Evolutionary conservation across 768 basidiomycete genomes (phyloP).

Genomic region (Suillus alpinus): DNA sequence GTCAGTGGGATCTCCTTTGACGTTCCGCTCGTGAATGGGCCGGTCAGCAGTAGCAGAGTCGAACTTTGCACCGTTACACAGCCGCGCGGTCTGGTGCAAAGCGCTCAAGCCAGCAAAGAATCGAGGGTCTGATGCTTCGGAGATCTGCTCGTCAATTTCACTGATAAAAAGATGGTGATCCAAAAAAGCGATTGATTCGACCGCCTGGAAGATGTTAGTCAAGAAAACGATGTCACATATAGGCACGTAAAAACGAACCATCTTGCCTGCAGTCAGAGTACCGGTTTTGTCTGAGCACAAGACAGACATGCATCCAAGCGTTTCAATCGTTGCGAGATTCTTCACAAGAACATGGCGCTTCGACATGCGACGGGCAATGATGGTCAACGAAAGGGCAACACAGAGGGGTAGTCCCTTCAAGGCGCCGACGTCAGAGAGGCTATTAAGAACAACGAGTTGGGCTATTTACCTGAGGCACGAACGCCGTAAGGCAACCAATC

Average conservation of each 20-base stretch:
- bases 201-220: constrained; percentile 24
- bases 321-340: constrained; percentile 52
- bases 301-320: constrained; percentile 49
- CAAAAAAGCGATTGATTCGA: constrained; percentile 39
- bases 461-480: constrained; percentile 37
- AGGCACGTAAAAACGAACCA: constrained; percentile 29
- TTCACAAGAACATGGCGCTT: constrained; percentile 47
- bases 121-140: constrained; percentile 8
- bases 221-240: neutral
- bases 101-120: constrained; percentile 24
- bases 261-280: constrained; percentile 48
- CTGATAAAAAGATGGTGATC: constrained; percentile 21
- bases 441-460: neutral
- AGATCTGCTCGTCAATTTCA: constrained; percentile 18
- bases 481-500: constrained; percentile 37
- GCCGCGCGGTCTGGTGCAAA: constrained; percentile 41
- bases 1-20: constrained; percentile 52
- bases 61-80: constrained; percentile 60
- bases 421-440: neutral
- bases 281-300: constrained; percentile 57
- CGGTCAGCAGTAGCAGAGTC: constrained; percentile 28
- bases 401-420: constrained; percentile 37
- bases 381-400: constrained; percentile 52
- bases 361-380: constrained; percentile 47
- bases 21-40: constrained; percentile 31